Evolutionary conservation across 2,329 filamentous ascomycete species (phyloP).

Genomic region (Microcyclosporella mali): DNA sequence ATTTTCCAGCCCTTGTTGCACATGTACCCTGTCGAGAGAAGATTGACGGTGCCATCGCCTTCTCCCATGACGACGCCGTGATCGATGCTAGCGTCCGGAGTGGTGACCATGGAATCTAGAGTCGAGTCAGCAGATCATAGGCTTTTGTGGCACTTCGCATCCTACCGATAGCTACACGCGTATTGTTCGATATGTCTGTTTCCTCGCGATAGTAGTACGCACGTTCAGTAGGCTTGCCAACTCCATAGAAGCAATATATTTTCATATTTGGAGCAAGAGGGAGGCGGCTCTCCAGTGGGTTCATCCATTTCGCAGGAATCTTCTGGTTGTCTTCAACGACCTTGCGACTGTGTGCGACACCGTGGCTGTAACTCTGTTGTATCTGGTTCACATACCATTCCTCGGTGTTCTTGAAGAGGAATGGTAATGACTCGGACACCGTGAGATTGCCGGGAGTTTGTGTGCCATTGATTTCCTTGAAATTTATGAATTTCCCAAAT

Average conservation of each 20-base stretch:
- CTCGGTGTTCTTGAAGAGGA: conserved; percentile 71
- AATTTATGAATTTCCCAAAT: conserved; percentile 80
- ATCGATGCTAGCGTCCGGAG: conserved; percentile 55
- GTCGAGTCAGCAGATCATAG: conserved; percentile 7
- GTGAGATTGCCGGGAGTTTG: conserved; percentile 63
- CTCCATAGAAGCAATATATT: conserved; percentile 95
- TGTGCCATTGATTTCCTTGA: conserved; percentile 61
- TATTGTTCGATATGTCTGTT: conserved; percentile 51
- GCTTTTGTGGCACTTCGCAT: neutral
- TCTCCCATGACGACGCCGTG: conserved; percentile 94
- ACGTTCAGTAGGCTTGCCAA: conserved; percentile 88
- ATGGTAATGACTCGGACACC: conserved; percentile 67
- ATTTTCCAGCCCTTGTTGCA: conserved; percentile 92
- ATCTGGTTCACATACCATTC: conserved; percentile 78
- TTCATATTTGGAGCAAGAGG: conserved; percentile 84
- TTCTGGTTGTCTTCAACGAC: conserved; percentile 65
- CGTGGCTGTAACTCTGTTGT: conserved; percentile 73
- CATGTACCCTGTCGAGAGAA: conserved; percentile 94
- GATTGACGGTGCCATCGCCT: conserved; percentile 89
- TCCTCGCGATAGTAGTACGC: conserved; percentile 85
- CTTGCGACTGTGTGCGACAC: conserved; percentile 69
- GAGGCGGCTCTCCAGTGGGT: conserved; percentile 82
- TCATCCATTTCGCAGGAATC: conserved; percentile 74
- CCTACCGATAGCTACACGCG: conserved; percentile 47
- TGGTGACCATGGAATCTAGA: conserved; percentile 62